Base-by-base conservation (phyloP, 1,284 basidiomycete genomes). In the Sporisorium scitamineum region DNA sequence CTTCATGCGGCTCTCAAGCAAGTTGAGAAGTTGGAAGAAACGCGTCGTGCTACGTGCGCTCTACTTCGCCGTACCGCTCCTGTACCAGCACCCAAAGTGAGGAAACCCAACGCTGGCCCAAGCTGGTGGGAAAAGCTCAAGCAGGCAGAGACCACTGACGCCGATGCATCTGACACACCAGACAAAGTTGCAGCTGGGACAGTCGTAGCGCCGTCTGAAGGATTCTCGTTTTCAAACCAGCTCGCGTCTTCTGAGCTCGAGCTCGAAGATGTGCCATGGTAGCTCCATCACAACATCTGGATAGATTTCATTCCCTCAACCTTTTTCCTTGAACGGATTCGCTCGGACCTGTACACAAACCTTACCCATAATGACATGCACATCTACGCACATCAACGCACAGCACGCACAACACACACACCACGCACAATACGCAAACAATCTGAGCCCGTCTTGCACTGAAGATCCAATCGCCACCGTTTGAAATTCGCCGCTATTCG, bases 61-160 rank as follows among this genome's bases (percentile, higher is more conserved):
- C 45, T 62, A 13, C 24, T 66, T n/a, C 45, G 69, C 5, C 54
- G 58, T 14, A 41, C 37, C 24, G 58, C 41, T 45, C 54, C 54
- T 5, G 42, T 16, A 6, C 44, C 52, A 0, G 31, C 31, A 10
- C 56, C 61, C 39, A 69, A 47, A 26, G 20, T 16, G 16, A 54
- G 34, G 26, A 54, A 41, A 18, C 37, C 37, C 7, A 66, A 54
- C n/a, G 39, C 27, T 1, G 69, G 69, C 1, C 59, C 63, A 39
- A 66, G 51, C 26, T 71, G 69, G 69, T 71, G 69, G 69, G 69
- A 71, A 31, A 66, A 71, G 56, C 59, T 71, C 45, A 71, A 62
- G 59, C 59, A 54, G n/a, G 39, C 34, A 1, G 24, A 60, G 11
- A 13, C 48, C n/a, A 27, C 39, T 8, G 31, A 5, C 26, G n/a